Evolutionary conservation across 345 rosid genomes (phyloP).

Genomic region (Chamaenerion angustifolium): DNA sequence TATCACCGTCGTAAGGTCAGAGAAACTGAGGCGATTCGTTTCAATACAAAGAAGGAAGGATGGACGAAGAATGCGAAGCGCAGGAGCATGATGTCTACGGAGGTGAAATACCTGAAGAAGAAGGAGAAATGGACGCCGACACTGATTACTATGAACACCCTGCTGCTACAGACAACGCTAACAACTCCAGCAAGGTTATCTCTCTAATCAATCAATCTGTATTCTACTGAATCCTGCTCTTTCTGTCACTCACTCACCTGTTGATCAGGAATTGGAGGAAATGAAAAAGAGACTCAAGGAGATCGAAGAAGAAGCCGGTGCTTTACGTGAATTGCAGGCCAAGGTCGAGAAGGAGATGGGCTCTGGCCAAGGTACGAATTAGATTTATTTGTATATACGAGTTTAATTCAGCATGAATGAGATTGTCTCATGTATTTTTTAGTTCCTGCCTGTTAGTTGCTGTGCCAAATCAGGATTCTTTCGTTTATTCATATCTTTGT

Average conservation of each 20-base stretch:
- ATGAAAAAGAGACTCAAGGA: slow-evolving; percentile 94
- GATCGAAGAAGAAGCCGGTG: slow-evolving; percentile 95
- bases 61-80: slow-evolving; percentile 35
- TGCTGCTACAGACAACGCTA: slow-evolving; percentile 27
- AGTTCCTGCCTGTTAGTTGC: too few relatives aligned
- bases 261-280: slow-evolving; percentile 76
- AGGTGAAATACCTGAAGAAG: slow-evolving; percentile 15
- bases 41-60: slow-evolving; percentile 1
- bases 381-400: too few relatives aligned
- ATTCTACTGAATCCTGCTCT: neutral
- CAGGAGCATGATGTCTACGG: slow-evolving; percentile 22
- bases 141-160: slow-evolving; percentile 24
- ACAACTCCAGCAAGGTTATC: slow-evolving; percentile 44
- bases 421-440: too few relatives aligned
- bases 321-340: slow-evolving; percentile 98
- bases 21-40: too few relatives aligned
- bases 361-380: slow-evolving; percentile 57
- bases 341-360: slow-evolving; percentile 99
- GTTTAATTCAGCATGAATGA: too few relatives aligned
- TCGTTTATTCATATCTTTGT: too few relatives aligned
- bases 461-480: too few relatives aligned
- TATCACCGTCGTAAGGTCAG: too few relatives aligned
- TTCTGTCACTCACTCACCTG: neutral
- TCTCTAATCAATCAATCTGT: neutral
- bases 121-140: slow-evolving; percentile 11